A percentile compares a stretch with the other conserved stretches of the same genome.
Conservation (phyloP, 805 yeast species). For the Maudiozyma serrabonitensis region DNA sequence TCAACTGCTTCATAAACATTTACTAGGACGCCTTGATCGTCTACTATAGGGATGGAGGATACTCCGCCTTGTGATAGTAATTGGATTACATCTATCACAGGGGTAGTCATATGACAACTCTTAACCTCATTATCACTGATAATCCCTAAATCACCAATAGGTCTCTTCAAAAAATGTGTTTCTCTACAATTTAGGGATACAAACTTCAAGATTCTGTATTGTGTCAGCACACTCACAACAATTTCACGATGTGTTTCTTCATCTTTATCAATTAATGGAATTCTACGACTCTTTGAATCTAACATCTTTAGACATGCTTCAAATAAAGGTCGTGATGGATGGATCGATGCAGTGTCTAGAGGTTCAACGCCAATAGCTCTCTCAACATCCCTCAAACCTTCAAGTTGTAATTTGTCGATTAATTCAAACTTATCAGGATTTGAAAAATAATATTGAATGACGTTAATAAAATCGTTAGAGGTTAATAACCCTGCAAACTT, state of each 20-base stretch:
- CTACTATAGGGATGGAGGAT: slow-evolving; percentile 88
- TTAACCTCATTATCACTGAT: slow-evolving; percentile 50
- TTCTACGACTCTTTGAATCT: slow-evolving; percentile 79
- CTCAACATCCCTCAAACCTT: slow-evolving; percentile 80
- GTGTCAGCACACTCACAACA: slow-evolving; percentile 90
- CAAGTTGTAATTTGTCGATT: slow-evolving; percentile 75
- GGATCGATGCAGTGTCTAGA: slow-evolving; percentile 76
- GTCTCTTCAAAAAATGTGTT: slow-evolving; percentile 70
- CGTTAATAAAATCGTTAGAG: slow-evolving; percentile 86
- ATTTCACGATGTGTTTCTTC: slow-evolving; percentile 88
- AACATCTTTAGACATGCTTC: slow-evolving; percentile 93
- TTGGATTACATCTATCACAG: slow-evolving; percentile 88
- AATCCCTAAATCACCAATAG: slow-evolving; percentile 60
- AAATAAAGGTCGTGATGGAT: slow-evolving; percentile 80
- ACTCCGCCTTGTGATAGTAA: slow-evolving; percentile 70
- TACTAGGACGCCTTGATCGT: slow-evolving; percentile 51
- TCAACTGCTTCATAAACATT: slow-evolving; percentile 96
- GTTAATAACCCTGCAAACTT: slow-evolving; percentile 92
- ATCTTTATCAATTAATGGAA: slow-evolving; percentile 90
- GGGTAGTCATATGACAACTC: slow-evolving; percentile 81
- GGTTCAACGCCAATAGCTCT: slow-evolving; percentile 78
- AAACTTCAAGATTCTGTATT: slow-evolving; percentile 89
- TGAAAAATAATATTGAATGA: slow-evolving; percentile 86
- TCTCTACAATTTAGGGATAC: slow-evolving; percentile 95
- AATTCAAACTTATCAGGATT: slow-evolving; percentile 80